These are phyloP conservation scores for Venturia carpophila DNA, from an alignment of 2,329 filamentous ascomycete species.

Conservation along the genomic window DNA sequence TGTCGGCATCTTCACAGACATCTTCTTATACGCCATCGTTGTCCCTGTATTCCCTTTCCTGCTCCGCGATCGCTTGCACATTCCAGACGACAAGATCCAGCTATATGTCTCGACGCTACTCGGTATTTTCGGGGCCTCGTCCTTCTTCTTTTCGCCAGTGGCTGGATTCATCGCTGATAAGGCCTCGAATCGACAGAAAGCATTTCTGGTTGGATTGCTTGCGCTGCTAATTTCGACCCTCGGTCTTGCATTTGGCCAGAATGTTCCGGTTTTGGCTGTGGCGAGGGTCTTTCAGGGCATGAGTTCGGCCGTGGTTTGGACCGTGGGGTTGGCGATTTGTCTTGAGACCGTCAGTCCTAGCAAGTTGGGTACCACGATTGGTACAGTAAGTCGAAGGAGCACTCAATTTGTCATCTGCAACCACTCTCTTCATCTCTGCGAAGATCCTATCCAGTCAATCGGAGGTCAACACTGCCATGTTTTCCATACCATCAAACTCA, in stretches of 20 bases:
- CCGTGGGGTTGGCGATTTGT: constrained; percentile 50
- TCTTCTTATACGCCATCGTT: constrained; percentile 53
- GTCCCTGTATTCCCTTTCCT: constrained; percentile 53
- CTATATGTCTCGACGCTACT: constrained; percentile 46
- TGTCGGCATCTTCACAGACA: constrained; percentile 49
- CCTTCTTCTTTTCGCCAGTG: constrained; percentile 38
- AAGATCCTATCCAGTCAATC: background rate
- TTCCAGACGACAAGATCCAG: constrained; percentile 45
- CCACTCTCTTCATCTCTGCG: background rate
- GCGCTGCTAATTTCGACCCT: constrained; percentile 48
- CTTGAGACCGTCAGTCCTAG: constrained; percentile 50
- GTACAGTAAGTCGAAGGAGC: background rate
- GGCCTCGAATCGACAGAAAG: constrained; percentile 45
- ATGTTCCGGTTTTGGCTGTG: constrained; percentile 40
- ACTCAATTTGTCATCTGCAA: background rate
- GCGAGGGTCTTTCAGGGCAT: constrained; percentile 52
- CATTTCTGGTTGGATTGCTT: constrained; percentile 50
- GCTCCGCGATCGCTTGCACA: constrained; percentile 43
- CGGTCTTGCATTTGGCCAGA: constrained; percentile 45
- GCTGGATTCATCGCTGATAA: constrained; percentile 48
- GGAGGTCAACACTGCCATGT: background rate
- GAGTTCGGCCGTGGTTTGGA: constrained; percentile 53
- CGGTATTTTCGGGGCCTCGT: constrained; percentile 47
- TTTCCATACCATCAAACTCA: background rate
- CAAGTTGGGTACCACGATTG: constrained; percentile 48